Conservation (phyloP, 306 rosid species). For the Vigna radiata region DNA sequence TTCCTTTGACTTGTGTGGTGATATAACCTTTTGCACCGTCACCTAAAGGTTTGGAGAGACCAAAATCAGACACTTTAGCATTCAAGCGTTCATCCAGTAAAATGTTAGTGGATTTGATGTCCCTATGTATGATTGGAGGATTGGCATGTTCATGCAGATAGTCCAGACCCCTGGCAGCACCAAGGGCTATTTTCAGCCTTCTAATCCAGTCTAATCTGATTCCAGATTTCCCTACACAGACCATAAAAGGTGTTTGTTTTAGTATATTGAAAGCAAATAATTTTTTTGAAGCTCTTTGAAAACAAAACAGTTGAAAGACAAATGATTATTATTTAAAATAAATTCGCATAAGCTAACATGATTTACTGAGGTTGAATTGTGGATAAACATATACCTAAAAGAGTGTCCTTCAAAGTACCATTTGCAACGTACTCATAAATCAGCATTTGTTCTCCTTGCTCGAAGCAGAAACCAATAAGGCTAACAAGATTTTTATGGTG, state of each 20-base stretch:
- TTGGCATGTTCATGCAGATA: slow-evolving; percentile 82
- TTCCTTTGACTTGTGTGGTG: slow-evolving; percentile 84
- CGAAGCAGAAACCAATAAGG: slow-evolving; percentile 76
- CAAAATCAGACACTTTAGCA: slow-evolving; percentile 88
- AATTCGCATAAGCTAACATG: background rate
- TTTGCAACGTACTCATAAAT: slow-evolving; percentile 74
- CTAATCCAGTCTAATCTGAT: slow-evolving; percentile 74
- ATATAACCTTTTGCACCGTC: slow-evolving; percentile 62
- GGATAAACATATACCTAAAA: slow-evolving; percentile 59
- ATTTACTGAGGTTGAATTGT: background rate
- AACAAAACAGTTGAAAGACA: background rate
- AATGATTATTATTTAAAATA: background rate
- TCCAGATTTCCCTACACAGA: slow-evolving; percentile 62
- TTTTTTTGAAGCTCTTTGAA: background rate
- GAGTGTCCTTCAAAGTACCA: slow-evolving; percentile 66
- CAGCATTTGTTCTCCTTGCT: slow-evolving; percentile 79
- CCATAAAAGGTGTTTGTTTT: background rate
- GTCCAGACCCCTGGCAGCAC: slow-evolving; percentile 79
- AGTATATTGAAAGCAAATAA: background rate
- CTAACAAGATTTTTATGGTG: slow-evolving; percentile 82
- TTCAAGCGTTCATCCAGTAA: slow-evolving; percentile 66
- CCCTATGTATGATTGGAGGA: slow-evolving; percentile 86
- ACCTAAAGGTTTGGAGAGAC: slow-evolving; percentile 72
- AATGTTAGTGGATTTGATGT: slow-evolving; percentile 82
- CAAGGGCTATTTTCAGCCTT: slow-evolving; percentile 66